Evolutionary conservation across 176 grass and related monocot species (phyloP), one percentile per base, ranked within the genome.

Genomic region (Avena sativa): DNA sequence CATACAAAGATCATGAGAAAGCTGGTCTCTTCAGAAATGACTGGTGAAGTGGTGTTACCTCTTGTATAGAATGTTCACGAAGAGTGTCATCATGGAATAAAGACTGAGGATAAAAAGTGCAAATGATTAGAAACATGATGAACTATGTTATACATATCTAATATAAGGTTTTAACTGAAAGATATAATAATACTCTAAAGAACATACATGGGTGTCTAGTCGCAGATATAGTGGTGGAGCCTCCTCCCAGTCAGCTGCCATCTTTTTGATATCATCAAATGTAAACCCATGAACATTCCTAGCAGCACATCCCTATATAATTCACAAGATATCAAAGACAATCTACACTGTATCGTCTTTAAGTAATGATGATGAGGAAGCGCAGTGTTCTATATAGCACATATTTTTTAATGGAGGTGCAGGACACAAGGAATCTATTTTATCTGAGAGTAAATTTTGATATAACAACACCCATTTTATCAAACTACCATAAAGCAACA

Each of bases 231-330:
- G 32, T 66, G 92, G 76, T 76, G 93, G 93, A 81, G 96, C 88
- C 80, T 96, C 96, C 88, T 98, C 96, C 96, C 96, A 96, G 64
- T 86, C 76, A 75, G 67, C 80, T 87, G 90, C 92, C 96, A 98
- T 98, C 84, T 88, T 98, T 90, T 95, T 86, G 51, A 96, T 89
- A 67, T 94, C 87, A 65, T 92, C 93, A 65, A 96, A 85, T 81
- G 82, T 92, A 84, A 98, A 91, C 46, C 92, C 92, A 77, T 98
- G 96, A 87, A 98, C 90, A 79, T 98, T 98, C 84, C 93, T 96
- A 40, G 93, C 96, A 70, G 90, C 93, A 85, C 96, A 96, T 26
- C 96, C 96, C 96, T 96, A 85, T 86, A 85, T 84, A 36, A 60
- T 87, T 66, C 81, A 58, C 20, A 67, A 47, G 59, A 89, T 86